phyloP scores from a whole-genome alignment of 352 stramenopile species.

The Pythium plurisporium region DNA sequence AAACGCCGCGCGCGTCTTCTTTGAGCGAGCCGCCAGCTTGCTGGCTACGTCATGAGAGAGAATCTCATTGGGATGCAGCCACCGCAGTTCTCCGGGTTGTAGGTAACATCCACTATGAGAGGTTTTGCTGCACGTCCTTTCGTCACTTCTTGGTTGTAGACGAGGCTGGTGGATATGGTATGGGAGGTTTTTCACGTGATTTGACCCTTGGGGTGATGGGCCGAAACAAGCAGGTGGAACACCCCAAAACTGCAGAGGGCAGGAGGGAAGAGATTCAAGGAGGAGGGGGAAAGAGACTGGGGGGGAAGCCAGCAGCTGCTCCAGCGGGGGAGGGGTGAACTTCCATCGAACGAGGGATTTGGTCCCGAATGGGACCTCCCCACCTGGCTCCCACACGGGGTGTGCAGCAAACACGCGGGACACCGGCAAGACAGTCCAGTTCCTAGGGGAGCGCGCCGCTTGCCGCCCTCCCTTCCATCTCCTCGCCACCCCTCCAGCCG shows the following conservation, averaged over 20 bases:
- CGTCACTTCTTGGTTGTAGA: neutral
- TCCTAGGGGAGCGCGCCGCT: neutral
- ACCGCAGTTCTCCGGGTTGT: too few species aligned
- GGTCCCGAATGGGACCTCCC: conserved; percentile 1
- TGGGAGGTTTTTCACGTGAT: neutral
- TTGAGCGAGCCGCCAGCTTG: conserved; percentile 11
- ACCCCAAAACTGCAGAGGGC: neutral
- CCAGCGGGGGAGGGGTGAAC: conserved; percentile 6
- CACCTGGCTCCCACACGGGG: neutral
- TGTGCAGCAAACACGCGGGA: conserved; percentile 12
- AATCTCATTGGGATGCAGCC: too few species aligned
- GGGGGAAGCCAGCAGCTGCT: neutral
- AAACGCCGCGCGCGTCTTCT: conserved; percentile 21
- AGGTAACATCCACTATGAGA: neutral
- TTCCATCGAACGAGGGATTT: conserved; percentile 10
- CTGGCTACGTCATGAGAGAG: too few species aligned
- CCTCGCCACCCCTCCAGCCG: too few species aligned
- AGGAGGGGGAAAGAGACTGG: conserved; percentile 1
- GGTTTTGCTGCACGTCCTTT: neutral
- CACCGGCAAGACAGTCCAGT: conserved; percentile 10
- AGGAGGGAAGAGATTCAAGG: conserved; percentile 6
- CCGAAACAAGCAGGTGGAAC: conserved; percentile 1
- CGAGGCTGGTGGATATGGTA: neutral
- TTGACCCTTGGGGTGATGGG: too few species aligned
- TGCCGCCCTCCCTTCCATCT: too few species aligned